Evolutionary conservation across 1,139 yeast genomes (phyloP).

Genomic region (Hansenula lynferdii): DNA sequence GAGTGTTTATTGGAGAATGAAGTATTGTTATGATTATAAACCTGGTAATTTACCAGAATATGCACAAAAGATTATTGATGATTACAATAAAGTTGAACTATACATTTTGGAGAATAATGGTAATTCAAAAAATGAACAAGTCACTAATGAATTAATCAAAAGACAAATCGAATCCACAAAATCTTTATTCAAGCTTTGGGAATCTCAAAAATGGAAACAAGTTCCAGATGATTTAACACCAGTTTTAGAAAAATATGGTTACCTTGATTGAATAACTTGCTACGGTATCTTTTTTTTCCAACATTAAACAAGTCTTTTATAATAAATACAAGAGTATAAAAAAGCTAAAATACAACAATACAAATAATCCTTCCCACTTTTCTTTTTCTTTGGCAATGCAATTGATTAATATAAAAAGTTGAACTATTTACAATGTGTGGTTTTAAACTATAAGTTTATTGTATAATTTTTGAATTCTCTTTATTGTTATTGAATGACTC

Average conservation of each 20-base stretch:
- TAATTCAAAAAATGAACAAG: constrained; percentile 8
- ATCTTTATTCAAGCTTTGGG: constrained; percentile 26
- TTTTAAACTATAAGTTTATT: too few species aligned
- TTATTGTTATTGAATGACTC: too few species aligned
- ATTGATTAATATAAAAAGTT: neutral
- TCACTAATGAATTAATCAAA: constrained; percentile 8
- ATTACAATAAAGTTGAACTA: too few species aligned
- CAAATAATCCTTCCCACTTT: too few species aligned
- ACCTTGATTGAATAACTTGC: neutral
- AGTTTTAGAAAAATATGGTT: constrained; percentile 8
- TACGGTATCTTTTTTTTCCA: neutral
- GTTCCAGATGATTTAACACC: constrained; percentile 39
- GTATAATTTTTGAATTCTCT: too few species aligned
- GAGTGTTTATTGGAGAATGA: constrained; percentile 56
- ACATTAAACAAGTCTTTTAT: neutral
- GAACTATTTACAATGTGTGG: neutral
- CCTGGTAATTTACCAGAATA: constrained; percentile 42
- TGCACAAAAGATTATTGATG: constrained; percentile 19
- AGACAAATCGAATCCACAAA: constrained; percentile 21
- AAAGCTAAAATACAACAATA: neutral
- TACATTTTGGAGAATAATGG: too few species aligned
- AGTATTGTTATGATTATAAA: constrained; percentile 36
- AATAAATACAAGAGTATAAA: neutral
- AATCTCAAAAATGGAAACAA: constrained; percentile 27
- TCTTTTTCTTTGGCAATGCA: neutral